Base-by-base conservation (phyloP, 106 monocot genomes). In the Dioscorea alata region DNA sequence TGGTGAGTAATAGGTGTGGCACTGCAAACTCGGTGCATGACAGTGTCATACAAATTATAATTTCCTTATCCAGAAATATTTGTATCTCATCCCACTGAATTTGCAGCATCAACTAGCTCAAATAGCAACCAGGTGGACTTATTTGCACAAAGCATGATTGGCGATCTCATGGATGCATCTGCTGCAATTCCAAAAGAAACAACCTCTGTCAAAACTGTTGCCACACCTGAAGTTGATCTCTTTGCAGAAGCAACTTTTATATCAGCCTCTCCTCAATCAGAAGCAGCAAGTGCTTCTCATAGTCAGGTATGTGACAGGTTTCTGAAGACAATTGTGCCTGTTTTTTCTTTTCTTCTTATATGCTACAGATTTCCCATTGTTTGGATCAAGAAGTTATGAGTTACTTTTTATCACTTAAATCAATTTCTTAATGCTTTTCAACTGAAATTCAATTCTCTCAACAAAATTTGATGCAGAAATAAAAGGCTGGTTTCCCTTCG, bases 161-260 rank as follows among this genome's bases (percentile, higher is more conserved):
- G 70, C 68, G 89, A 92, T 48, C 63, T 85, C 54, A 84, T 91
- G 77, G 88, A 96, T 78, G 69, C 23, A 23, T 79, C 86, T 49
- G 14, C 79, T 23, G 71, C 82, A 23, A 2, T 73, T 69, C 67
- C 81, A 67, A 56, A 61, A 8, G 73, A 82, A 60, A 42, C 76
- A 49, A 69, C 65, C 34, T 33, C 34, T 8, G 49, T 59, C 49
- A 73, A 31, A 33, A 50, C 18, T 78, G 28, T 33, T 65, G 52
- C 62, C 16, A 33, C 35, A 17, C 23, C 80, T 31, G 83, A 90
- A 54, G 76, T 75, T 72, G 97, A 99, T 85, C 81, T 99, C 50
- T 99, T 99, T 77, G 78, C 89, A 35, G 82, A 75, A 87, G 80
- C 87, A 75, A 35, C 75, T 61, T 99, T 89, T 75, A 73, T 81